phyloP scores from a whole-genome alignment of 108 stramenopile species.

The Aurantiochytrium sp. region DNA sequence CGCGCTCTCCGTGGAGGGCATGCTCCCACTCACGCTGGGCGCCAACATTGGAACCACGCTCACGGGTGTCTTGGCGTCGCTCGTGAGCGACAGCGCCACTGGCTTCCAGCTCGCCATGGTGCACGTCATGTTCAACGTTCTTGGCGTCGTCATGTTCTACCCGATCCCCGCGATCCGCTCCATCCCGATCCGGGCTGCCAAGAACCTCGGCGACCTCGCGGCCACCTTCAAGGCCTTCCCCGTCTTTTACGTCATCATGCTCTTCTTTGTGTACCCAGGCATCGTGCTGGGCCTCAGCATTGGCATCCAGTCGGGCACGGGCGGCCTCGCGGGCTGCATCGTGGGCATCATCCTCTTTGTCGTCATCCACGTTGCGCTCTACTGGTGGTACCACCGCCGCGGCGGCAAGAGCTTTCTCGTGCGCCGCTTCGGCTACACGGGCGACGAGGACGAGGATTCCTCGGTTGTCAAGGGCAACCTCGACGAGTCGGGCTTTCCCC shows the following conservation, averaged over 20 bases:
- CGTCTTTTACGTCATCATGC: slow-evolving; percentile 62
- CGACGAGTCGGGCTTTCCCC: slow-evolving; percentile 39
- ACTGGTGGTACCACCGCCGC: slow-evolving; percentile 51
- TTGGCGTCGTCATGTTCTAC: slow-evolving; percentile 73
- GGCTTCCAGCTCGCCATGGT: slow-evolving; percentile 69
- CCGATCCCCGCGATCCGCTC: slow-evolving; percentile 72
- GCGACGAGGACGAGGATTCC: slow-evolving; percentile 53
- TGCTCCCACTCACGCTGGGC: slow-evolving; percentile 77
- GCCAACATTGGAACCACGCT: slow-evolving; percentile 81
- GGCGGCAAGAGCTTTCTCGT: slow-evolving; percentile 55
- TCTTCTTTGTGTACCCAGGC: slow-evolving; percentile 64
- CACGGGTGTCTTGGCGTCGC: slow-evolving; percentile 66
- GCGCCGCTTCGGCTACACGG: slow-evolving; percentile 46
- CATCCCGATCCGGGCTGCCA: slow-evolving; percentile 62
- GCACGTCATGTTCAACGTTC: slow-evolving; percentile 77
- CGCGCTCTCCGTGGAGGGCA: slow-evolving; percentile 57
- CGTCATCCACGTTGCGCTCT: slow-evolving; percentile 34
- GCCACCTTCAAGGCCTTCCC: slow-evolving; percentile 62
- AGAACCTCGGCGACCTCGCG: slow-evolving; percentile 61
- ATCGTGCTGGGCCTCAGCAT: slow-evolving; percentile 60
- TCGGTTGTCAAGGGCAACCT: slow-evolving; percentile 55
- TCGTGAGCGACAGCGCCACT: slow-evolving; percentile 60
- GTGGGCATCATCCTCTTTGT: slow-evolving; percentile 55
- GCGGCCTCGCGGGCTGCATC: slow-evolving; percentile 67
- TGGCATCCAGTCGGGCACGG: slow-evolving; percentile 55